Evolutionary conservation across 768 basidiomycete species (phyloP).

Genomic region (Chiua virens): DNA sequence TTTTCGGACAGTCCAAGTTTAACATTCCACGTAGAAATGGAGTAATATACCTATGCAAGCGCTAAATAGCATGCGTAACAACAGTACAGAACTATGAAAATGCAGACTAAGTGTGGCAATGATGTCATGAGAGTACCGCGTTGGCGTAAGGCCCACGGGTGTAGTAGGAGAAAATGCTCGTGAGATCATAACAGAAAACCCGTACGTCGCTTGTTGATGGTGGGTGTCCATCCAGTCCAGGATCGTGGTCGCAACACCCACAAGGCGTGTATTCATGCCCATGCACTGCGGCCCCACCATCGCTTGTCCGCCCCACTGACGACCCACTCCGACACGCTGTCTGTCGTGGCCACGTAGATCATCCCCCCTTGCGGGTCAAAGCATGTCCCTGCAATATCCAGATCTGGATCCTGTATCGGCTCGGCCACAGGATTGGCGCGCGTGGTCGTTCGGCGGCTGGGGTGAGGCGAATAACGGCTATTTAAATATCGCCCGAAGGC

Average conservation of each 20-base stretch:
- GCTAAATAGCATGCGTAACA: not conserved
- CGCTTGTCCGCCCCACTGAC: constrained; percentile 69
- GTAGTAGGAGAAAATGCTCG: not conserved
- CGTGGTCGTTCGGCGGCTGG: constrained; percentile 16
- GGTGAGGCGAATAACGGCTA: constrained; percentile 17
- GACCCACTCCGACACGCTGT: constrained; percentile 75
- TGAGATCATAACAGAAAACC: constrained; percentile 11
- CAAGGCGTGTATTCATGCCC: constrained; percentile 33
- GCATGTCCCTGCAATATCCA: constrained; percentile 68
- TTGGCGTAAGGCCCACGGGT: constrained; percentile 14
- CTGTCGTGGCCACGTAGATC: constrained; percentile 66
- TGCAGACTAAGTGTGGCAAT: not conserved
- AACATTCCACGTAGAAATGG: not conserved
- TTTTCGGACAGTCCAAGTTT: not conserved
- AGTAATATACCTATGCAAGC: not conserved
- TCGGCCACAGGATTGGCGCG: constrained; percentile 12
- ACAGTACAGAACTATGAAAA: not conserved
- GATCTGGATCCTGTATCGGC: constrained; percentile 21
- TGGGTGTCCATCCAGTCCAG: too few relatives aligned
- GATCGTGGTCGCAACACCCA: not conserved
- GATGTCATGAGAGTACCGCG: constrained; percentile 20
- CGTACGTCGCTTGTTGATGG: not conserved
- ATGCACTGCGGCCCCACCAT: constrained; percentile 61
- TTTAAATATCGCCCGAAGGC: constrained; percentile 19
- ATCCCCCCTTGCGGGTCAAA: constrained; percentile 70